phyloP scores from a whole-genome alignment of 257 asterid species.

The Avicennia marina region DNA sequence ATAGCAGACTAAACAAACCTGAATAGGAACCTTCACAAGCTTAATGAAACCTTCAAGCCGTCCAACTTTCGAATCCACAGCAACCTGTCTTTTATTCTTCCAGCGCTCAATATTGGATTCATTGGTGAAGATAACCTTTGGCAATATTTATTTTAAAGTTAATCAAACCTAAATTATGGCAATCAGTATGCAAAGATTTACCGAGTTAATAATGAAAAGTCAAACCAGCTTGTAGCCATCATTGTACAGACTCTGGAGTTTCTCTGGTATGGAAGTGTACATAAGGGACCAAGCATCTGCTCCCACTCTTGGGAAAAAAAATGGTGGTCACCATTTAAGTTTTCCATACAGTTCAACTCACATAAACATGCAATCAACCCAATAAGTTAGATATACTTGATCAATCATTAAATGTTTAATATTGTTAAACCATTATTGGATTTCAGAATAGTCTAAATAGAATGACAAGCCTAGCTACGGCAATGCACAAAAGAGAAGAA shows the following conservation, averaged over 20 bases:
- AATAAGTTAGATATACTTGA: too few relatives aligned
- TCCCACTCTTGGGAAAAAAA: too few relatives aligned
- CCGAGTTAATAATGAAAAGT: constrained; percentile 17
- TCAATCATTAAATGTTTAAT: too few relatives aligned
- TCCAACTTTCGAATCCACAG: constrained; percentile 94
- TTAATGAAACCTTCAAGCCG: constrained; percentile 77
- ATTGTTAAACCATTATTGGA: too few relatives aligned
- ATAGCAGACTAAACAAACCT: constrained; percentile 46
- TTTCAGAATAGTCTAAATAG: too few relatives aligned
- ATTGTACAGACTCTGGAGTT: constrained; percentile 65
- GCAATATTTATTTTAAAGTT: neutral
- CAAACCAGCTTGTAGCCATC: constrained; percentile 94
- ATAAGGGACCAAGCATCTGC: constrained; percentile 98
- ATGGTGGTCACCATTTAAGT: too few relatives aligned
- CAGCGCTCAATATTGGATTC: constrained; percentile 94
- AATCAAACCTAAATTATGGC: neutral
- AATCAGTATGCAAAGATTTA: neutral
- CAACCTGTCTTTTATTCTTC: constrained; percentile 93
- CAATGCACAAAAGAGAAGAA: too few relatives aligned
- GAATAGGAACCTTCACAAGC: constrained; percentile 78
- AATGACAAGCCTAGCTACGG: too few relatives aligned
- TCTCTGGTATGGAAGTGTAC: constrained; percentile 89
- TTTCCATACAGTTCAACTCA: too few relatives aligned
- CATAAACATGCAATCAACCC: too few relatives aligned
- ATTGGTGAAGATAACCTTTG: constrained; percentile 87